These are phyloP conservation scores for Starmerella tilneyi DNA, from an alignment of 805 yeast species.

Conservation along the genomic window DNA sequence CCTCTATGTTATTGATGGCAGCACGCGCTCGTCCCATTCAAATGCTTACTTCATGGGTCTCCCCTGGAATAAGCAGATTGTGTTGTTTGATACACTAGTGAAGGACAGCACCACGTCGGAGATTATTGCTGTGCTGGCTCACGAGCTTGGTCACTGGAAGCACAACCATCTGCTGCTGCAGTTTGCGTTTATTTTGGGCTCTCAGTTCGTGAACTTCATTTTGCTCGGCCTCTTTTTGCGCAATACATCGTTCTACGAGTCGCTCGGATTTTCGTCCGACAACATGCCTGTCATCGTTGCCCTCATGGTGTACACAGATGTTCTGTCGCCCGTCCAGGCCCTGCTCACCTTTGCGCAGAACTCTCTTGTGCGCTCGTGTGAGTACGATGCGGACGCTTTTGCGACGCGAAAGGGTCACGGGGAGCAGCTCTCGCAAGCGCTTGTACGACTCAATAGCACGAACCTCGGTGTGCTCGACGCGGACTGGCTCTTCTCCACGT, in stretches of 20 bases:
- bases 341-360: conserved; percentile 56
- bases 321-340: conserved; percentile 68
- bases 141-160: conserved; percentile 98
- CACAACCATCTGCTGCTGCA: conserved; percentile 75
- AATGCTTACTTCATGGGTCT: conserved; percentile 94
- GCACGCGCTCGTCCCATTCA: conserved; percentile 90
- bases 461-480: conserved; percentile 81
- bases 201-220: conserved; percentile 54
- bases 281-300: conserved; percentile 72
- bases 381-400: conserved; percentile 85
- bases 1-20: conserved; percentile 88
- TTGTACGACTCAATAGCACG: conserved; percentile 66
- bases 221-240: conserved; percentile 70
- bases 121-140: conserved; percentile 92
- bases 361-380: conserved; percentile 70
- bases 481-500: conserved; percentile 80
- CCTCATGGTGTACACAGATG: conserved; percentile 64
- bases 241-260: conserved; percentile 63
- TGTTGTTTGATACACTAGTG: conserved; percentile 82
- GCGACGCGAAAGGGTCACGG: conserved; percentile 69
- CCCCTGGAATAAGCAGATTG: conserved; percentile 96
- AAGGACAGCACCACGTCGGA: conserved; percentile 65
- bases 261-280: conserved; percentile 58
- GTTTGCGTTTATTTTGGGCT: conserved; percentile 53
- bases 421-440: conserved; percentile 54